phyloP scores from a whole-genome alignment of 345 rosid genomes.

The Citrus sp. region DNA sequence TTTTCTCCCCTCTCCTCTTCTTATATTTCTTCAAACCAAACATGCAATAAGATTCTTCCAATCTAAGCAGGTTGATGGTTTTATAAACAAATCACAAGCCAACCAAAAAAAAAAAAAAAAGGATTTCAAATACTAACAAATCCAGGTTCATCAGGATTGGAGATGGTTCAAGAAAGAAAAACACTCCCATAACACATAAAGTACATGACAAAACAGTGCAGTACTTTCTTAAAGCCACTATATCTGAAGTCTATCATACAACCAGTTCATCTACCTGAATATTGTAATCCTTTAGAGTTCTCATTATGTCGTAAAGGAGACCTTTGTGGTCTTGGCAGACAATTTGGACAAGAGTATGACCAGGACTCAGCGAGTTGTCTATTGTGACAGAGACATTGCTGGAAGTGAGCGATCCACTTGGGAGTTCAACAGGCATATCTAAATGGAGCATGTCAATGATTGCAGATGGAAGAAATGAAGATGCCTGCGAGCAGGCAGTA shows the following conservation, averaged over 20 bases:
- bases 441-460: conserved; percentile 49
- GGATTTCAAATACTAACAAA: neutral
- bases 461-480: conserved; percentile 60
- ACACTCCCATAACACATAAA: neutral
- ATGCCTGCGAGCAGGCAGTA: conserved; percentile 59
- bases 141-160: neutral
- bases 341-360: conserved; percentile 85
- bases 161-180: neutral
- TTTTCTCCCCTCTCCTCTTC: too few relatives aligned
- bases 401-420: conserved; percentile 36
- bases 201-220: neutral
- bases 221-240: neutral
- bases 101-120: neutral
- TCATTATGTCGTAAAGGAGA: conserved; percentile 86
- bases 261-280: conserved; percentile 60
- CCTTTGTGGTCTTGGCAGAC: conserved; percentile 89
- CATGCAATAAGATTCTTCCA: neutral
- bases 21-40: too few relatives aligned
- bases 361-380: conserved; percentile 81
- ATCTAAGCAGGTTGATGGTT: neutral
- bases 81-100: neutral
- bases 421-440: conserved; percentile 38
- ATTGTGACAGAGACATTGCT: conserved; percentile 50
- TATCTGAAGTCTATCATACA: neutral
- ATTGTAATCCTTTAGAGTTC: conserved; percentile 91